Base-by-base conservation (phyloP, 805 yeast genomes). In the Candida golubevii region DNA sequence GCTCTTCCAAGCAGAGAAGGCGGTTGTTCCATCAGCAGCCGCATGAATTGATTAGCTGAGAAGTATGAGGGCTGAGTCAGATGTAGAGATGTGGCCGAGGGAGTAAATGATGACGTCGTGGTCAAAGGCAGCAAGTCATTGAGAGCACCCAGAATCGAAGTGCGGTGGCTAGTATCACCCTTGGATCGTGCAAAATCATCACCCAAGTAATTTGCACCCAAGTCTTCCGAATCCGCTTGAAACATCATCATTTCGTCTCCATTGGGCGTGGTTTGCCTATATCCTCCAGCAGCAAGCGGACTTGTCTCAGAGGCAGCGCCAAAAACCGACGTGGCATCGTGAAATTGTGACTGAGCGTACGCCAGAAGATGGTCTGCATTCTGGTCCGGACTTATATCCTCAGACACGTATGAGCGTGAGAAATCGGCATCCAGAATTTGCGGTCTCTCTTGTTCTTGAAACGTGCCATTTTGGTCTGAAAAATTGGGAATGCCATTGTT, bases 61-160 rank as follows among this genome's bases (percentile, higher is more conserved):
- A 70, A 67, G 45, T 68, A 71, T 4, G 73, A 68, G 6, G 69
- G 73, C 43, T 70, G 76, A 3, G 67, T 59, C 34, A 72, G 69
- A 45, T 70, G 74, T 12, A 69, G 49, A 2, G 74, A 68, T 27
- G 63, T 59, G 2, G 67, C 58, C 10, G 74, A 69, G 0, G 72
- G 74, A 0, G 74, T 66, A 36, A 66, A 59, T 3, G 74, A 68
- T 0, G 75, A 69, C 9, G 74, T 67, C 5, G 76, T 70, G 8
- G 76, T 69, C 43, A 69, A 50, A 6, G 76, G 76, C 28, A 71
- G 65, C 36, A 71, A 52, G 13, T 70, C 76, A 38, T 53, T 46
- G 28, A 38, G 29, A 3, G 47, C 48, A 8, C 38, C 51, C 50
- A 44, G 47, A 7, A 50, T 28, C 26, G 54, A 47, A 2, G 55